Percentiles rank a stretch among this genome's conserved stretches.
Conservation (phyloP, 106 monocot species). For the Acorus gramineus region DNA sequence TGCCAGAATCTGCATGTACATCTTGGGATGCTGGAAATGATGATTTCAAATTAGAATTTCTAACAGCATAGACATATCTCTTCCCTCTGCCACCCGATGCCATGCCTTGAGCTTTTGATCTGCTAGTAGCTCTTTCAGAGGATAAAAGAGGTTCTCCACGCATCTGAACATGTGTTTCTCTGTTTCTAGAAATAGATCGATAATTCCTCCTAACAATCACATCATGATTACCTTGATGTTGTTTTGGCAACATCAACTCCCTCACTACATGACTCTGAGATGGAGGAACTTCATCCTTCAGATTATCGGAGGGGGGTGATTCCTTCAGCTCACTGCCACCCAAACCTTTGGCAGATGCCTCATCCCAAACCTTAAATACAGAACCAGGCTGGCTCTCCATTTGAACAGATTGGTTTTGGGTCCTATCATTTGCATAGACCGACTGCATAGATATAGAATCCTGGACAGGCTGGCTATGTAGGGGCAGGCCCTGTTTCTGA, state of each 20-base stretch:
- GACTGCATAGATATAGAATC: conserved; percentile 23
- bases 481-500: conserved; percentile 22
- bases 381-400: conserved; percentile 12
- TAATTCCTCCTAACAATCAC: conserved; percentile 18
- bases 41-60: conserved; percentile 25
- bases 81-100: conserved; percentile 38
- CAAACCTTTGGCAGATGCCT: conserved; percentile 3
- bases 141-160: conserved; percentile 13
- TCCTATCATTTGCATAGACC: conserved; percentile 1
- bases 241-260: conserved; percentile 12
- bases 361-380: conserved; percentile 2
- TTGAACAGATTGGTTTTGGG: background rate
- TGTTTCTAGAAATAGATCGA: conserved; percentile 15
- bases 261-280: conserved; percentile 6
- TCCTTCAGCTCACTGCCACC: conserved; percentile 9
- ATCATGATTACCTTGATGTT: conserved; percentile 14
- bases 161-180: conserved; percentile 13
- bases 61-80: conserved; percentile 42
- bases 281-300: conserved; percentile 8
- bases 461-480: conserved; percentile 17
- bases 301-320: conserved; percentile 8
- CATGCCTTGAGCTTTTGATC: conserved; percentile 22
- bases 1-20: conserved; percentile 22
- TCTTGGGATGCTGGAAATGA: conserved; percentile 20
- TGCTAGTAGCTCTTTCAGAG: conserved; percentile 19